Evolutionary conservation across 495 filamentous ascomycete genomes (phyloP), one percentile per base, ranked within the genome.

Genomic region (Neurospora terricola): DNA sequence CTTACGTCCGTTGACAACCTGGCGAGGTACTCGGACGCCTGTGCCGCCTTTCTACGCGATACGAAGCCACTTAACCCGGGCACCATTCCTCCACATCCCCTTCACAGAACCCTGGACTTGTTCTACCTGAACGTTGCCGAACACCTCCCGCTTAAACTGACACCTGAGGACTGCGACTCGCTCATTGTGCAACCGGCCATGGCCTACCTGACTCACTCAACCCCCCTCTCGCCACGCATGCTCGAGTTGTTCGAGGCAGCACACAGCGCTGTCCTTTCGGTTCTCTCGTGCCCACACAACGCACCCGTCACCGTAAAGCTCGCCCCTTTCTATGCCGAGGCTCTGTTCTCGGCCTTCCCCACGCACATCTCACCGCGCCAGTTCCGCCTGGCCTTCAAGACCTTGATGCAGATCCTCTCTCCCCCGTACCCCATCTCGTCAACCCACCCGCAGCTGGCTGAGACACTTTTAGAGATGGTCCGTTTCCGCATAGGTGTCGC

Each of bases 71-170:
- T 79, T 80, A 68, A 83, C 88, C 75, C 82, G 88, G 88, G 89
- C 36, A 83, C 84, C 36, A 91, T 97, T 30, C 93, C 96, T 0
- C 76, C 82, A 0, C 90, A 92, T 79, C 92, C 94, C 1, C 83
- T 96, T 18, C 90, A 95, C 76, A 86, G 93, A 68, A 93, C 88
- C 75, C 84, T 93, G 12, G 92, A 97, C 80, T 89, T 97, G 70
- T 99, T 92, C 86, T 98, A 97, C 82, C 88, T 99, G 59, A 97
- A 97, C 78, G 89, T 89, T 3, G 88, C 91, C 14, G 96, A 99
- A 78, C 93, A 97, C 77, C 91, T 98, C 78, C 91, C 92, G 0
- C 81, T 93, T 23, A 82, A 90, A 23, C 81, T 98, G 9, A 82
- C 91, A 0, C 86, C 91, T 3, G 77, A 84, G 10, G 84, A 86